A percentile compares a stretch with the other conserved stretches of the same genome.
These are phyloP conservation scores for Knufia petricola DNA, from an alignment of 2,329 filamentous ascomycete species.

Conservation along the genomic window DNA sequence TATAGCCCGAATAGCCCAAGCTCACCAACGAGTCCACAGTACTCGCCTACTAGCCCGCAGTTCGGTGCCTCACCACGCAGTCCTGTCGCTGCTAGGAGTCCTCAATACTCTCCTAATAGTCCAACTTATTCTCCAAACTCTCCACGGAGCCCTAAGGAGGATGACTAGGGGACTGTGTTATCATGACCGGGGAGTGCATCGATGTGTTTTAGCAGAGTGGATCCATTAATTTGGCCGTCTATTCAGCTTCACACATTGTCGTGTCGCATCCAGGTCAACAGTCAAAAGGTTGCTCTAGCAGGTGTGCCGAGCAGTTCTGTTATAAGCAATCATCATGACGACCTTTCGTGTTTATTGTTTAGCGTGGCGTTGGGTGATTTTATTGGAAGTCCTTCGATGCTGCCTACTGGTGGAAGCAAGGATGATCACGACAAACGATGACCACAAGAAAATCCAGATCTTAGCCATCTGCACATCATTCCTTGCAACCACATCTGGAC, in stretches of 20 bases:
- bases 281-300: slow-evolving; percentile 12
- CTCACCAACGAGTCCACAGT: slow-evolving; percentile 44
- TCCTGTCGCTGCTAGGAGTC: slow-evolving; percentile 40
- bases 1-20: slow-evolving; percentile 53
- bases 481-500: not conserved
- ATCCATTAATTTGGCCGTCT: slow-evolving; percentile 26
- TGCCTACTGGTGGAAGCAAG: no score
- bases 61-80: slow-evolving; percentile 33
- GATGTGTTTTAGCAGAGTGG: slow-evolving; percentile 14
- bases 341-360: slow-evolving; percentile 14
- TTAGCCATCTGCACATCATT: not conserved
- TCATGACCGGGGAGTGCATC: slow-evolving; percentile 13
- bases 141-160: slow-evolving; percentile 24
- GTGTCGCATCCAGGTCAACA: slow-evolving; percentile 11
- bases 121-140: slow-evolving; percentile 35
- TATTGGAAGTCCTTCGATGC: slow-evolving; percentile 1
- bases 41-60: slow-evolving; percentile 42
- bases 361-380: slow-evolving; percentile 21
- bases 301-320: slow-evolving; percentile 9
- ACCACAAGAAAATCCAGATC: not conserved
- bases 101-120: slow-evolving; percentile 43
- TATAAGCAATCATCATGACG: slow-evolving; percentile 1
- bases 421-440: not conserved
- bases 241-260: slow-evolving; percentile 10
- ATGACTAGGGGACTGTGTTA: slow-evolving; percentile 18